Percentiles rank a stretch among this genome's conserved stretches.
Conservation (phyloP, 2,329 filamentous ascomycete genomes). For the Penicillium sp. region DNA sequence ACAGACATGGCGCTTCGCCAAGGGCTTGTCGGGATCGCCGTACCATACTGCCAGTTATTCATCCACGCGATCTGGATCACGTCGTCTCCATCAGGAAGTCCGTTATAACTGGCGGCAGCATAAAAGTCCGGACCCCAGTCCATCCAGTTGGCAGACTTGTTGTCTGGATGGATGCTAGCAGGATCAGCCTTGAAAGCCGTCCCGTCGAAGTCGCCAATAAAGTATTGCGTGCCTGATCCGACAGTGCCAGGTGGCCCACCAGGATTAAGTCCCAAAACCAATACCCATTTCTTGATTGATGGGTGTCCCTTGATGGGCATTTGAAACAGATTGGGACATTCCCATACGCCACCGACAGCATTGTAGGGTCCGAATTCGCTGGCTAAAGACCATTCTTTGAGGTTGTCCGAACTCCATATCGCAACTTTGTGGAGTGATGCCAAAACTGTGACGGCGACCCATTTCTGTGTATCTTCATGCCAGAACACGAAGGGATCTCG, state of each 20-base stretch:
- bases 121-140: constrained; percentile 35
- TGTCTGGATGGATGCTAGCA: constrained; percentile 14
- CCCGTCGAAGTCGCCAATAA: constrained; percentile 32
- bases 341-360: constrained; percentile 31
- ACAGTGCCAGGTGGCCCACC: constrained; percentile 31
- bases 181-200: constrained; percentile 26
- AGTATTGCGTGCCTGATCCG: constrained; percentile 32
- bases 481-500: constrained; percentile 62
- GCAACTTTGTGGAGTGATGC: constrained; percentile 24
- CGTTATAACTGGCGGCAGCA: constrained; percentile 26
- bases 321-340: constrained; percentile 31
- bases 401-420: constrained; percentile 28
- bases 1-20: constrained; percentile 33
- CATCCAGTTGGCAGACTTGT: constrained; percentile 29
- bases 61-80: constrained; percentile 29
- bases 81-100: constrained; percentile 17
- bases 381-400: constrained; percentile 28
- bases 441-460: constrained; percentile 22
- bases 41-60: constrained; percentile 35
- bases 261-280: constrained; percentile 29
- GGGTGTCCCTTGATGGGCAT: constrained; percentile 21
- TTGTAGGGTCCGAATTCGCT: constrained; percentile 31
- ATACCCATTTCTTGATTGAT: constrained; percentile 28
- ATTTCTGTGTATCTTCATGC: constrained; percentile 23
- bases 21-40: constrained; percentile 22